phyloP scores from a whole-genome alignment of 306 rosid genomes.

The Betula pendula region DNA sequence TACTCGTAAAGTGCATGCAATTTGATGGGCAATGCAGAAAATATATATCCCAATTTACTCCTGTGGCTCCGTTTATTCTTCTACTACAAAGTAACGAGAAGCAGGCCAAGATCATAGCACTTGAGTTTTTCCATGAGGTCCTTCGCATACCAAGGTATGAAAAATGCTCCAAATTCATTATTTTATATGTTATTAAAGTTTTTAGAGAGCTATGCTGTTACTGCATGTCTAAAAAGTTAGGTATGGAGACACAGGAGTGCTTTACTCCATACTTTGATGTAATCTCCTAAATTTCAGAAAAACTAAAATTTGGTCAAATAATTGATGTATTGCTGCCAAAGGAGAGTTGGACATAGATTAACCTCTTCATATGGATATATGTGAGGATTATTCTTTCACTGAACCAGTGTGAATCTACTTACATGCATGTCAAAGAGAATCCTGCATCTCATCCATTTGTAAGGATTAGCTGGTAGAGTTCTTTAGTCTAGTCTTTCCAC shows the following conservation, averaged over 20 bases:
- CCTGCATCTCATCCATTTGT: neutral
- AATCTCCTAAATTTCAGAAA: neutral
- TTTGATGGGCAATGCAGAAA: constrained; percentile 63
- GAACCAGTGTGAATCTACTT: neutral
- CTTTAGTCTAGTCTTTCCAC: constrained; percentile 8
- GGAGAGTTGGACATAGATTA: neutral
- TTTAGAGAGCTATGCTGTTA: constrained; percentile 9
- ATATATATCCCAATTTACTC: constrained; percentile 60
- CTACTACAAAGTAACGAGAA: constrained; percentile 54
- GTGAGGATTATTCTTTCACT: neutral
- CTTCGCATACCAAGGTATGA: constrained; percentile 72
- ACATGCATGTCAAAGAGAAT: neutral
- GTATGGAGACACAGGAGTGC: neutral
- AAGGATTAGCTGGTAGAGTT: neutral
- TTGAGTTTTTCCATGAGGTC: constrained; percentile 69
- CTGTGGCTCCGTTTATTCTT: constrained; percentile 58
- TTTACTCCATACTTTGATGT: neutral
- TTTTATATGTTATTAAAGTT: constrained; percentile 5
- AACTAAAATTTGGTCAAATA: neutral
- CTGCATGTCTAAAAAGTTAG: constrained; percentile 1
- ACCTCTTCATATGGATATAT: neutral
- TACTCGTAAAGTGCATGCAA: constrained; percentile 72
- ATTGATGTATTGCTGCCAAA: neutral
- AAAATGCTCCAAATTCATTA: constrained; percentile 15
- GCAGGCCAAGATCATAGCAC: constrained; percentile 55